phyloP scores from a whole-genome alignment of 2,329 filamentous ascomycete species.

The Ambrosiella xylebori region DNA sequence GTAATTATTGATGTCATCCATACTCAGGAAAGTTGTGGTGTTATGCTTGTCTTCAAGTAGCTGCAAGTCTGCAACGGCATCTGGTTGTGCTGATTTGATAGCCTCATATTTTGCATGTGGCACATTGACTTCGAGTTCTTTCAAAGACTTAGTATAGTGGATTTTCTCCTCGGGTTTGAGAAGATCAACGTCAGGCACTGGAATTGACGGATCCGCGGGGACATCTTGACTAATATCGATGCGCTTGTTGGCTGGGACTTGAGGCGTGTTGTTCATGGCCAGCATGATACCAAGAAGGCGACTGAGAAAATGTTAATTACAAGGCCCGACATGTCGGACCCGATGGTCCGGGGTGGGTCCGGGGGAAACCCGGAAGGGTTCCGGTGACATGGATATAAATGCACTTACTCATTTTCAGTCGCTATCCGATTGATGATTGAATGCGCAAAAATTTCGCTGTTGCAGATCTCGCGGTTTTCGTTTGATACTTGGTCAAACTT shows the following conservation, averaged over 20 bases:
- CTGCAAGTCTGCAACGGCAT: conserved; percentile 31
- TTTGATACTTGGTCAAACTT: conserved; percentile 62
- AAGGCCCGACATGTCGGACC: background rate
- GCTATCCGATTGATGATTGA: conserved; percentile 68
- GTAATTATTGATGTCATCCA: conserved; percentile 59
- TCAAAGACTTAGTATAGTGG: conserved; percentile 30
- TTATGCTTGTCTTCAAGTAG: conserved; percentile 34
- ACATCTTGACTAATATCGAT: conserved; percentile 47
- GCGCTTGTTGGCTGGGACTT: conserved; percentile 57
- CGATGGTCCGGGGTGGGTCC: background rate
- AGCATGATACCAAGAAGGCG: conserved; percentile 76
- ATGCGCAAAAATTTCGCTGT: conserved; percentile 63
- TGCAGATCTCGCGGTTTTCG: conserved; percentile 67
- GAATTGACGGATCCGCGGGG: conserved; percentile 24
- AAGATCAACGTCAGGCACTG: conserved; percentile 19
- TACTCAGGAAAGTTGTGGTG: conserved; percentile 48
- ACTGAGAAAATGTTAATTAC: conserved; percentile 29
- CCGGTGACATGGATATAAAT: background rate
- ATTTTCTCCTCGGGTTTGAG: conserved; percentile 24
- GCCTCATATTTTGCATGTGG: conserved; percentile 34
- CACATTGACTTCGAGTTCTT: conserved; percentile 33
- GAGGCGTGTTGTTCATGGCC: conserved; percentile 71
- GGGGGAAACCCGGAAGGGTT: background rate
- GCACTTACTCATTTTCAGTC: conserved; percentile 73
- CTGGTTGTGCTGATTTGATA: conserved; percentile 46